phyloP scores from a whole-genome alignment of 495 filamentous ascomycete genomes.

The Coniosporium apollinis region DNA sequence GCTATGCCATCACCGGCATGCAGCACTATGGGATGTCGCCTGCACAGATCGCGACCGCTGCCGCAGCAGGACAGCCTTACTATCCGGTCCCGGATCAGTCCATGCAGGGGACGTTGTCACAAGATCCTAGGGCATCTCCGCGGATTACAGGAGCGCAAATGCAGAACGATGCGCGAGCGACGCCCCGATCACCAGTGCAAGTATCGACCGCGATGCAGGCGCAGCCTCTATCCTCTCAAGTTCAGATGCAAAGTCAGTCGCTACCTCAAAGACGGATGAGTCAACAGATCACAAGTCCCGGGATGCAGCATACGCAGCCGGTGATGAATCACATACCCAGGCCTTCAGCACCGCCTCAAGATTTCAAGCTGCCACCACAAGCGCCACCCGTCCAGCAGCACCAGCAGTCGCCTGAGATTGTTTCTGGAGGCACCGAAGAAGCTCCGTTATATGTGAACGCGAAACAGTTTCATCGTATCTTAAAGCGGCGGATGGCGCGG shows the following conservation, averaged over 20 bases:
- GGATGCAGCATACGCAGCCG: slow-evolving; percentile 36
- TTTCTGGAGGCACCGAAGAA: slow-evolving; percentile 59
- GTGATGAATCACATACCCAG: slow-evolving; percentile 14
- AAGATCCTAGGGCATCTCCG: slow-evolving; percentile 37
- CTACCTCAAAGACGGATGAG: slow-evolving; percentile 39
- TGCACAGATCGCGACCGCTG: slow-evolving; percentile 58
- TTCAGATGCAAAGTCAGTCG: slow-evolving; percentile 17
- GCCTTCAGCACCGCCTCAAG: slow-evolving; percentile 15
- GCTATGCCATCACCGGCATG: slow-evolving; percentile 41
- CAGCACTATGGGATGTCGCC: slow-evolving; percentile 40
- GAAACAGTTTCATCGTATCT: slow-evolving; percentile 94
- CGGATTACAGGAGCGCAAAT: slow-evolving; percentile 34
- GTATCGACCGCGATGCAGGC: slow-evolving; percentile 29
- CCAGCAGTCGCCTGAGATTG: slow-evolving; percentile 70
- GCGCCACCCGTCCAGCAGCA: slow-evolving; percentile 38
- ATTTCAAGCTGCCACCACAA: slow-evolving; percentile 29
- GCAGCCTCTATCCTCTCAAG: slow-evolving; percentile 17
- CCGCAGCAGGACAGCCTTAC: slow-evolving; percentile 43
- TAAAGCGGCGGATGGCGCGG: slow-evolving; percentile 82
- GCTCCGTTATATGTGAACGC: slow-evolving; percentile 95
- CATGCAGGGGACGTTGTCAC: slow-evolving; percentile 25
- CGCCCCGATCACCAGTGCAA: slow-evolving; percentile 39
- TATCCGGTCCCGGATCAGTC: slow-evolving; percentile 37
- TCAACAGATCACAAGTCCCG: slow-evolving; percentile 42
- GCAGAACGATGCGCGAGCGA: slow-evolving; percentile 36